These are phyloP conservation scores for Monilinia vaccinii-corymbosi DNA, from an alignment of 2,329 filamentous ascomycete genomes.

Conservation along the genomic window DNA sequence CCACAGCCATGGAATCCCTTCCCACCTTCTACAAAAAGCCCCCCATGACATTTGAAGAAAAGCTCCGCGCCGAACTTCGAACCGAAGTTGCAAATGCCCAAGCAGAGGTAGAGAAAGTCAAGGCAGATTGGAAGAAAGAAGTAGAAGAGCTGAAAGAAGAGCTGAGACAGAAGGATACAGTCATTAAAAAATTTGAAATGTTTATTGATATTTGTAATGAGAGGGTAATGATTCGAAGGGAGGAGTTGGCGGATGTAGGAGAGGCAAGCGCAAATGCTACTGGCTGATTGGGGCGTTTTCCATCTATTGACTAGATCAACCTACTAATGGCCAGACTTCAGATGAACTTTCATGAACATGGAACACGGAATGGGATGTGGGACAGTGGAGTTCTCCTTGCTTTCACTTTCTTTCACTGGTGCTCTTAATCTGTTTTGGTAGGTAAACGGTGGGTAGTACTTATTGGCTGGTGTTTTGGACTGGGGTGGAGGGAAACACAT, in stretches of 20 bases:
- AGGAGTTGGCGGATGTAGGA: slow-evolving; percentile 36
- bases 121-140: slow-evolving; percentile 46
- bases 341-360: not conserved
- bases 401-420: not conserved
- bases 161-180: slow-evolving; percentile 53
- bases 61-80: slow-evolving; percentile 52
- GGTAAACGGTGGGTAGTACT: not conserved
- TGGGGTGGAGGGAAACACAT: not conserved
- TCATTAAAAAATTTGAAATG: slow-evolving; percentile 57
- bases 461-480: not conserved
- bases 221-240: slow-evolving; percentile 53
- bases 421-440: not conserved
- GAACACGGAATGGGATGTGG: not conserved
- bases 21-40: slow-evolving; percentile 60
- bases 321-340: not conserved
- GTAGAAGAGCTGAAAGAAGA: slow-evolving; percentile 49
- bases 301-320: not conserved
- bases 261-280: slow-evolving; percentile 16
- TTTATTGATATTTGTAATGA: slow-evolving; percentile 63
- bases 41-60: slow-evolving; percentile 52
- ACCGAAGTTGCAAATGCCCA: slow-evolving; percentile 50
- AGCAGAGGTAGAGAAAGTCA: slow-evolving; percentile 48
- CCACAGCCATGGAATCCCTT: slow-evolving; percentile 47
- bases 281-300: slow-evolving; percentile 1
- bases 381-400: not conserved